Evolutionary conservation across 2,329 filamentous ascomycete species (phyloP), one percentile per base, ranked within the genome.

Genomic region (Diaporthe eres): DNA sequence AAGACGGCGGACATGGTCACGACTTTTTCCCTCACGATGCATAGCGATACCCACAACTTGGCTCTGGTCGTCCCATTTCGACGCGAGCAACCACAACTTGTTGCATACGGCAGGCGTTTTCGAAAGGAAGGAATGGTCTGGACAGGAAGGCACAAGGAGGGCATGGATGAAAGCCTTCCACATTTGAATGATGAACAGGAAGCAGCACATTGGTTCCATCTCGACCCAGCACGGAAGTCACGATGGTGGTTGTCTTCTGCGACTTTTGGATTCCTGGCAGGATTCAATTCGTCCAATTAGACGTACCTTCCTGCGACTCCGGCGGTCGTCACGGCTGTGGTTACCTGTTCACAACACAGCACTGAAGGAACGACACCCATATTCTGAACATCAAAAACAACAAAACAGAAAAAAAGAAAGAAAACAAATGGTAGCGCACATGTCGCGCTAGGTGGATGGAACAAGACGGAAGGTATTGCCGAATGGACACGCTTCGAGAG

Each of bases 31-130:
- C 65, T 70, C 65, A 70, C 34, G 37, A 37, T 73, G 71, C 71
- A 73, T 73, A 73, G 71, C 71, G 71, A 73, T 73, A 73, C 71
- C 71, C 71, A 37, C 39, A 25, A 34, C 10, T 15, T 73, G 58
- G 44, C 51, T 65, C 19, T 28, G 22, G 58, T 25, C 37, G 44
- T 71, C 58, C 42, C 15, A 9, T 17, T 73, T 57, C 65, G 71
- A 73, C 49, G 28, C 25, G 47, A 34, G 71, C 47, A 53, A 31
- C 3, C 7, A 7, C n/a, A 17, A n/a, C 13, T 73, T 73, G 44
- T 53, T 55, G 71, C 58, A 73, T 65, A 67, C 10, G 71, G 58
- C 57, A 70, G 71, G 71, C 60, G 71, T 73, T 72, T 37, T 28
- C 25, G n/a, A 28, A 63, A 22, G 53, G 42, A 49, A 42, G 44